Evolutionary conservation across 768 basidiomycete species (phyloP).

Genomic region (Strobilomyces dryophilus): DNA sequence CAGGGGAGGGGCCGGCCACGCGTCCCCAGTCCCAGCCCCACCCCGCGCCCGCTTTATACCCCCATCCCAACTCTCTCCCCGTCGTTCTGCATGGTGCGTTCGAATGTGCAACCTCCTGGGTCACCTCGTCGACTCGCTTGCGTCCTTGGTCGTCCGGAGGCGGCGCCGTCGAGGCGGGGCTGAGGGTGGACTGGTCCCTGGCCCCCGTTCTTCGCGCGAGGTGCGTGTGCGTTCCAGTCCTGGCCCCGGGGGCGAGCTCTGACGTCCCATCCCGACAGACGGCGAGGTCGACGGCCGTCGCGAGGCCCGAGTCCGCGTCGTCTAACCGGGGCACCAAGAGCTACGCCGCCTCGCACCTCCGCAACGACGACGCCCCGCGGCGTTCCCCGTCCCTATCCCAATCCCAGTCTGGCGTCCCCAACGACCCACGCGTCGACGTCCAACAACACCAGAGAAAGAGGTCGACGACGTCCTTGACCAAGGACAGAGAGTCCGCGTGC

Average conservation of each 20-base stretch:
- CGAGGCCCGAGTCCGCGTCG: background rate
- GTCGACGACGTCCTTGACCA: background rate
- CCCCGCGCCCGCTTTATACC: conserved; percentile 8
- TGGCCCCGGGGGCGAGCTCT: background rate
- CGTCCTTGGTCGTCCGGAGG: conserved; percentile 7
- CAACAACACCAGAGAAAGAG: background rate
- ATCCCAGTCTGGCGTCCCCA: background rate
- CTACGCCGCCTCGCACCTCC: background rate
- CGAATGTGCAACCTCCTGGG: conserved; percentile 13
- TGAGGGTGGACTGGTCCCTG: background rate
- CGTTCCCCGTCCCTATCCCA: too few species aligned
- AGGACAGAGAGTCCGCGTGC: background rate
- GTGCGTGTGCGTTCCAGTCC: too few species aligned
- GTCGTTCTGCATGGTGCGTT: conserved; percentile 6
- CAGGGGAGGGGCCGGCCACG: too few species aligned
- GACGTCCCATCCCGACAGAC: background rate
- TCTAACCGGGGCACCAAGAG: background rate
- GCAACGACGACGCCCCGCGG: background rate
- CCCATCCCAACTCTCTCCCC: background rate
- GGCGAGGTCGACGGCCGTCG: background rate
- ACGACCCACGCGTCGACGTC: background rate
- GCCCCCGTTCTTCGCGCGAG: conserved; percentile 4
- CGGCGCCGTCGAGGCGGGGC: background rate
- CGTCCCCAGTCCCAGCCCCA: conserved; percentile 6
- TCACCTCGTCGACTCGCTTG: conserved; percentile 7